phyloP scores from a whole-genome alignment of 305 asterid genomes.

The Stenogyne calaminthoides region DNA sequence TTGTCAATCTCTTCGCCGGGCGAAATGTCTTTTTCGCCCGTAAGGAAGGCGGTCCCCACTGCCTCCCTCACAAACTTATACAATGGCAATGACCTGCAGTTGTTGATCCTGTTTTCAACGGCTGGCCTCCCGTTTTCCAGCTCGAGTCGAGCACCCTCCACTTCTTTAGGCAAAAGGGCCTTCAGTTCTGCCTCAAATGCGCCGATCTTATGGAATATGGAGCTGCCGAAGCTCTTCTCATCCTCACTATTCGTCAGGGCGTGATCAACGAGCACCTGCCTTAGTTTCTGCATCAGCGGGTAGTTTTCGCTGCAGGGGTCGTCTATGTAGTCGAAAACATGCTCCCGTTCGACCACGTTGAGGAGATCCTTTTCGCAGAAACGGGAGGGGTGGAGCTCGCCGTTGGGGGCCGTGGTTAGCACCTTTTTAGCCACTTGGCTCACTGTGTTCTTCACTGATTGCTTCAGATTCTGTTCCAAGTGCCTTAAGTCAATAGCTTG shows the following conservation, averaged over 20 bases:
- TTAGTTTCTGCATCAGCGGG: conserved; percentile 59
- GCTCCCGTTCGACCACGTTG: conserved; percentile 58
- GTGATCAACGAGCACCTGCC: conserved; percentile 64
- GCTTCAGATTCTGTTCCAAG: conserved; percentile 60
- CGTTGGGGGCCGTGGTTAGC: conserved; percentile 39
- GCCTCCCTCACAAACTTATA: conserved; percentile 65
- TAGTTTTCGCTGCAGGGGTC: conserved; percentile 58
- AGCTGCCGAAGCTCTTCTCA: conserved; percentile 39
- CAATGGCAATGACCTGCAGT: conserved; percentile 62
- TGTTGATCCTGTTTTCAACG: conserved; percentile 45
- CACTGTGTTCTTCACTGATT: conserved; percentile 51
- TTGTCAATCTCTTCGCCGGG: conserved; percentile 80
- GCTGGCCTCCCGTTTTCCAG: conserved; percentile 42
- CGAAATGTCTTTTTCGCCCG: conserved; percentile 57
- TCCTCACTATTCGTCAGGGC: conserved; percentile 43
- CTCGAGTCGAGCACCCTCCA: conserved; percentile 48
- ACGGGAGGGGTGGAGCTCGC: conserved; percentile 53
- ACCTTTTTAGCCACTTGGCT: conserved; percentile 50
- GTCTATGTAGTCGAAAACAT: conserved; percentile 60
- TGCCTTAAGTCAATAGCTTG: conserved; percentile 70
- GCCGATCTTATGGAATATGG: conserved; percentile 57
- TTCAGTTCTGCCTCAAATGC: conserved; percentile 62
- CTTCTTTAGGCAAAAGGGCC: conserved; percentile 57
- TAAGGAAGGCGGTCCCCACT: conserved; percentile 39
- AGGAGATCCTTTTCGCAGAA: conserved; percentile 59